Evolutionary conservation across 352 stramenopile genomes (phyloP).

Genomic region (Phytophthora uliginosa): DNA sequence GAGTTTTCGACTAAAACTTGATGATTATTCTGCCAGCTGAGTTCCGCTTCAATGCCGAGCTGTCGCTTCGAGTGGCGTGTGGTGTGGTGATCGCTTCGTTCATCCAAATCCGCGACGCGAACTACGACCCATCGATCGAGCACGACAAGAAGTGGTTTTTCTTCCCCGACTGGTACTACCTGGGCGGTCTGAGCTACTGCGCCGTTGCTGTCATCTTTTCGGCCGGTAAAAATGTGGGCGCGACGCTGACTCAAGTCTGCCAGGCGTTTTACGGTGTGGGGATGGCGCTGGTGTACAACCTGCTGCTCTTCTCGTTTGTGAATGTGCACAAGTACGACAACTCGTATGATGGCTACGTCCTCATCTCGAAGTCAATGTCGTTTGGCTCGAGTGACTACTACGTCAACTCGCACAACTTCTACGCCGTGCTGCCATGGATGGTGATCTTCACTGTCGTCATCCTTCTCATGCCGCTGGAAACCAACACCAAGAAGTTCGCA

Average conservation of each 20-base stretch:
- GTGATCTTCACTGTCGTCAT: conserved; percentile 78
- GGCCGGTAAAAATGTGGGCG: conserved; percentile 77
- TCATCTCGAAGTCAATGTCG: conserved; percentile 62
- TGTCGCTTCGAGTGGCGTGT: conserved; percentile 72
- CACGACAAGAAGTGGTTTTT: conserved; percentile 79
- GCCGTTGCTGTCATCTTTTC: conserved; percentile 83
- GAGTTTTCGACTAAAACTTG: neutral
- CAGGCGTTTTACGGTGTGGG: conserved; percentile 85
- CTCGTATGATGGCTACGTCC: conserved; percentile 58
- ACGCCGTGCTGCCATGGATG: conserved; percentile 75
- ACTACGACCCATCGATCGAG: conserved; percentile 51
- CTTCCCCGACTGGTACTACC: conserved; percentile 73
- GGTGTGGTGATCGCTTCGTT: conserved; percentile 77
- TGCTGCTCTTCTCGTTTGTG: conserved; percentile 66
- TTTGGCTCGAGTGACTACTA: conserved; percentile 74
- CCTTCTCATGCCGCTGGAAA: conserved; percentile 74
- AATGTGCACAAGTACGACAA: conserved; percentile 54
- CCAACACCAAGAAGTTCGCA: conserved; percentile 90
- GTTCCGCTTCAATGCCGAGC: conserved; percentile 75
- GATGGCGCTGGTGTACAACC: conserved; percentile 85
- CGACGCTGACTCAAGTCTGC: conserved; percentile 72
- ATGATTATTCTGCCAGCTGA: conserved; percentile 44
- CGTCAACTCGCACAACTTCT: conserved; percentile 84
- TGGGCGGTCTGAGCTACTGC: conserved; percentile 73
- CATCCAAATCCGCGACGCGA: conserved; percentile 68